Evolutionary conservation across 257 asterid species (phyloP), one percentile per base, ranked within the genome.

Genomic region (Scutellaria galericulata): DNA sequence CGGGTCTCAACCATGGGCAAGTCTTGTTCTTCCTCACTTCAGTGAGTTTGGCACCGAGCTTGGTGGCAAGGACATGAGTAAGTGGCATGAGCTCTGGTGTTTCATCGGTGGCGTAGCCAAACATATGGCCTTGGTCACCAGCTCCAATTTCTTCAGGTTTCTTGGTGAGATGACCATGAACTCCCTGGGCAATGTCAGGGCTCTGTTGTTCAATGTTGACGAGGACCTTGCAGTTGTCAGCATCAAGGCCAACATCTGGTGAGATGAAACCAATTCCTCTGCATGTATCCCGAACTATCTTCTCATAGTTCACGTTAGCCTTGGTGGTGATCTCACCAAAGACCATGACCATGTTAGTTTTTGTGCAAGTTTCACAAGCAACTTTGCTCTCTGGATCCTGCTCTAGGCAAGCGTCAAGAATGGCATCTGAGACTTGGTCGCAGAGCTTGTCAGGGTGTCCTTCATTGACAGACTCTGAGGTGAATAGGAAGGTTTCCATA

Each of bases 101-200:
- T 73, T 88, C 95, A 58, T 88, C 95, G 0, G 95, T 86, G 56
- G 95, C 95, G 65, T 88, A 88, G 9, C 95, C 95, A 57, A 88
- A 88, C 95, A 88, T 88, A 82, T 86, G 94, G 7, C 94, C 94
- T 45, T 88, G 95, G 75, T 86, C 95, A 22, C 95, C 95, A 67
- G 95, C 95, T 66, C 91, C 95, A 13, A 88, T 84, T 7, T 88
- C 90, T 66, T 88, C 91, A 0, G 95, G 95, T 57, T 86, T 86
- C 88, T 86, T 88, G 78, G 88, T 84, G 71, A 86, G 82, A 63
- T 88, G 87, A 31, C 95, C 95, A 41, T 86, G 90, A 64, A 88
- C 95, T 22, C 88, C 89, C 76, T 84, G 87, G 24, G 95, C 92
- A 75, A 88, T 88, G 59, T 86, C 90, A 7, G 92, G 92, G 80